Evolutionary conservation across 306 rosid genomes (phyloP).

Genomic region (Fagus sylvatica): DNA sequence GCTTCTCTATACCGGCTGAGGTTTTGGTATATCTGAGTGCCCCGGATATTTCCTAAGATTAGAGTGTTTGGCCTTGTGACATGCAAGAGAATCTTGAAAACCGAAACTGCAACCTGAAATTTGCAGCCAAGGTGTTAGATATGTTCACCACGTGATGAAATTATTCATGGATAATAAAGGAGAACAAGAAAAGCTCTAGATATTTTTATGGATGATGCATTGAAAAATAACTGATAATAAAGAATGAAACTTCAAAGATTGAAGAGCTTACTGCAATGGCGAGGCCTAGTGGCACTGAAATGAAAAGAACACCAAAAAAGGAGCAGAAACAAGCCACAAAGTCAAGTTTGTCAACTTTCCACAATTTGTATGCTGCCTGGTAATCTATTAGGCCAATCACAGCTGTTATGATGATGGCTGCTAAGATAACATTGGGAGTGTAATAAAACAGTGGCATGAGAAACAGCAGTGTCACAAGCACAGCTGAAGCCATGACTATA

Average conservation of each 20-base stretch:
- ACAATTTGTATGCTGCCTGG: constrained; percentile 62
- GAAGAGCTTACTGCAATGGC: constrained; percentile 75
- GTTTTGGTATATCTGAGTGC: constrained; percentile 80
- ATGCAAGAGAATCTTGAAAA: constrained; percentile 90
- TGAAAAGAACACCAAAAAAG: constrained; percentile 88
- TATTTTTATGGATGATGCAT: too few species aligned
- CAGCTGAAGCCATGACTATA: constrained; percentile 83
- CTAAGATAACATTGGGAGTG: constrained; percentile 85
- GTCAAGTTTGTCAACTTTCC: constrained; percentile 98
- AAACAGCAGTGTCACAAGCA: constrained; percentile 88
- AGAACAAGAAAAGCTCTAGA: too few species aligned
- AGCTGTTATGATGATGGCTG: constrained; percentile 91
- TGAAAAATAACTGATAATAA: background rate
- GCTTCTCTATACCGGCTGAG: constrained; percentile 74
- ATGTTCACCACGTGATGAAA: background rate
- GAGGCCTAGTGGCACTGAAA: constrained; percentile 92
- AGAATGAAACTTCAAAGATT: background rate
- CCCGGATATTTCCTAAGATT: constrained; percentile 79
- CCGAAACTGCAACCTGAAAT: constrained; percentile 82
- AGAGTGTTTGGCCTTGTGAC: constrained; percentile 88
- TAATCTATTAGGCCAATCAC: constrained; percentile 85
- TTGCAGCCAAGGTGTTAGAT: constrained; percentile 8
- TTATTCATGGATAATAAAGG: too few species aligned
- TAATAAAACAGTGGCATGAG: constrained; percentile 92
- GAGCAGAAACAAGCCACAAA: constrained; percentile 84